Conservation (phyloP, 108 stramenopile genomes). For the Mediolabrus comicus region DNA sequence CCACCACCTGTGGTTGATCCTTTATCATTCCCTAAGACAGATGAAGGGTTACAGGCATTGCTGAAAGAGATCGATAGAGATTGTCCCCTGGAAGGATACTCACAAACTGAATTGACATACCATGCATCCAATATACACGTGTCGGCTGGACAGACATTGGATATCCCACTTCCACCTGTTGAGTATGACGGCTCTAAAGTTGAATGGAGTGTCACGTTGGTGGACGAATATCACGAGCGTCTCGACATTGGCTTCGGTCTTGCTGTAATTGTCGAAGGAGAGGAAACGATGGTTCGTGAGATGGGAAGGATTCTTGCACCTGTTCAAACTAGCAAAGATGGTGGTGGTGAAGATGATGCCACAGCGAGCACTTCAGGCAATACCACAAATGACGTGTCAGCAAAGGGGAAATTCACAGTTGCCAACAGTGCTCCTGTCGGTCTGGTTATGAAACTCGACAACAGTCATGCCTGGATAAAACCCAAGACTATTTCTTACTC, state of each 20-base stretch:
- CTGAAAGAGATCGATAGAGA: slow-evolving; percentile 27
- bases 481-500: slow-evolving; percentile 34
- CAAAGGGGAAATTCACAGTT: slow-evolving; percentile 44
- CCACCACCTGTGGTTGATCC: slow-evolving; percentile 31
- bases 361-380: neutral
- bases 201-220: slow-evolving; percentile 32
- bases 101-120: slow-evolving; percentile 23
- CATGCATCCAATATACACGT: slow-evolving; percentile 26
- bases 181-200: slow-evolving; percentile 30
- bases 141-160: slow-evolving; percentile 18
- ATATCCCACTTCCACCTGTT: slow-evolving; percentile 38
- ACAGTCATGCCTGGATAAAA: slow-evolving; percentile 33
- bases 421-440: slow-evolving; percentile 32
- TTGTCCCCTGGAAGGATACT: slow-evolving; percentile 27
- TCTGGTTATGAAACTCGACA: slow-evolving; percentile 35
- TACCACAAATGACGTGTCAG: neutral
- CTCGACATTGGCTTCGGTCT: slow-evolving; percentile 37
- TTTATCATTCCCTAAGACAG: slow-evolving; percentile 21
- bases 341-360: slow-evolving; percentile 2
- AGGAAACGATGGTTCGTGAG: slow-evolving; percentile 32
- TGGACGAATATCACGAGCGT: slow-evolving; percentile 30
- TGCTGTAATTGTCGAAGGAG: slow-evolving; percentile 31
- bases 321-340: neutral
- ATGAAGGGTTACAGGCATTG: slow-evolving; percentile 25
- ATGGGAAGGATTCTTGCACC: slow-evolving; percentile 34